A percentile compares a stretch with the other conserved stretches of the same genome.
These are phyloP conservation scores for Axilococcus clingmanii DNA, from an alignment of 139 green algal species.

Conservation along the genomic window DNA sequence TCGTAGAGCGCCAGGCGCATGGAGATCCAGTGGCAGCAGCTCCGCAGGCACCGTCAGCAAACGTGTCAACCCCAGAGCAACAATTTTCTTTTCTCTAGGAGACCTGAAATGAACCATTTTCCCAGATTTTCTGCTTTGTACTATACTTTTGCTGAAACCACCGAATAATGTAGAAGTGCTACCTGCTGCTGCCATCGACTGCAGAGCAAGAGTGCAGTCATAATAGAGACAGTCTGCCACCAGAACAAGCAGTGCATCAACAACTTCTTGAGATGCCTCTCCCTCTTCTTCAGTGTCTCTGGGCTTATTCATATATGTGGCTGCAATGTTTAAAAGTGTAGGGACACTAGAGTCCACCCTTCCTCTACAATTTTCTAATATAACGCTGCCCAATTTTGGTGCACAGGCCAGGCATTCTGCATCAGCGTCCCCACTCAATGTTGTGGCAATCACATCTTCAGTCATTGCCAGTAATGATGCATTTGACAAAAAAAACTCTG, in stretches of 20 bases:
- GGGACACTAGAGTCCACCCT: constrained; percentile 70
- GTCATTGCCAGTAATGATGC: constrained; percentile 1
- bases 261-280: constrained; percentile 8
- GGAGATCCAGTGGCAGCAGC: constrained; percentile 46
- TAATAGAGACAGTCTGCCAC: constrained; percentile 87
- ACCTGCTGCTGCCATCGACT: constrained; percentile 15
- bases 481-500: constrained; percentile 55
- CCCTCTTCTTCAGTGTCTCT: background rate
- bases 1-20: constrained; percentile 22
- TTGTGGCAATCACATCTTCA: constrained; percentile 1
- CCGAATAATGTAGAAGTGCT: constrained; percentile 35
- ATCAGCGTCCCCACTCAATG: constrained; percentile 42
- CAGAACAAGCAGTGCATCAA: constrained; percentile 58
- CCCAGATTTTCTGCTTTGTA: constrained; percentile 10
- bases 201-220: constrained; percentile 63
- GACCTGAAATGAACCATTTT: constrained; percentile 57
- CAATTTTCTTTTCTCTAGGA: constrained; percentile 72
- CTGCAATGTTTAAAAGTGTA: constrained; percentile 52
- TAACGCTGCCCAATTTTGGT: constrained; percentile 70
- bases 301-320: constrained; percentile 15
- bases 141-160: no score
- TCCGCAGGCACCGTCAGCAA: constrained; percentile 45
- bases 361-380: constrained; percentile 69
- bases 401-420: constrained; percentile 50
- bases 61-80: constrained; percentile 50